A percentile compares a stretch with the other conserved stretches of the same genome.
phyloP scores from a whole-genome alignment of 768 basidiomycete genomes.

The Termitomyces sp. region DNA sequence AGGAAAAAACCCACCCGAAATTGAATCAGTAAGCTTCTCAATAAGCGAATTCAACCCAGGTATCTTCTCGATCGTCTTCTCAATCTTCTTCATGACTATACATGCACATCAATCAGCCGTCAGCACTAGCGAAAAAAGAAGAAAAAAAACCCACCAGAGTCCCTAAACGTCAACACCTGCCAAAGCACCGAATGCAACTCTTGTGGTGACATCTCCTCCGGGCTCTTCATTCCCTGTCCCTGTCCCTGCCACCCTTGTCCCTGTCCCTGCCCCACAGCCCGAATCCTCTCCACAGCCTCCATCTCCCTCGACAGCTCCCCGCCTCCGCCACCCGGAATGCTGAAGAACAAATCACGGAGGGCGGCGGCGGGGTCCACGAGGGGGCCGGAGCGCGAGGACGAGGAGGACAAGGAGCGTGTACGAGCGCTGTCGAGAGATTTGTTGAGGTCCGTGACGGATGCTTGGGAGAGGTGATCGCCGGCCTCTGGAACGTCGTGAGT shows the following conservation, averaged over 20 bases:
- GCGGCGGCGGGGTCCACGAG: slow-evolving; percentile 30
- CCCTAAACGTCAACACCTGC: slow-evolving; percentile 83
- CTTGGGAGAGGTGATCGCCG: slow-evolving; percentile 31
- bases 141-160: slow-evolving; percentile 45
- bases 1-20: slow-evolving; percentile 47
- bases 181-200: slow-evolving; percentile 80
- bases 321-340: slow-evolving; percentile 57
- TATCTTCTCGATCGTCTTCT: slow-evolving; percentile 70
- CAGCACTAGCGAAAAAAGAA: not conserved
- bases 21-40: slow-evolving; percentile 74
- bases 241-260: not conserved
- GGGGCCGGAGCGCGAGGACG: slow-evolving; percentile 20
- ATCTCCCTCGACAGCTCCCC: slow-evolving; percentile 68
- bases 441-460: slow-evolving; percentile 85
- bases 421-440: slow-evolving; percentile 69
- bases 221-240: slow-evolving; percentile 41
- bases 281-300: slow-evolving; percentile 64
- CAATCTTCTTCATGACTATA: slow-evolving; percentile 71
- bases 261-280: slow-evolving; percentile 45
- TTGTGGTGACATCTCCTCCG: slow-evolving; percentile 83
- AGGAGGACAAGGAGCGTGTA: slow-evolving; percentile 48
- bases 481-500: slow-evolving; percentile 2
- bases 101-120: not conserved
- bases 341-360: slow-evolving; percentile 56
- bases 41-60: slow-evolving; percentile 71